A percentile compares a stretch with the other conserved stretches of the same genome.
phyloP scores from a whole-genome alignment of 164 flowering plant species.

The grape (Vitis vinifera) region ASM3070453v1 NC_081805.1:25943001-25943500 shows the following conservation, averaged over 20 bases:
- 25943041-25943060: slow-evolving; percentile 60
- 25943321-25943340: not conserved
- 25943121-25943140: slow-evolving; percentile 34
- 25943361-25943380: not conserved
- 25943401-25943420: not conserved
- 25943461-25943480: too few species aligned
- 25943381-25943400: not conserved
- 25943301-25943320: not conserved
- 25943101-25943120: slow-evolving; percentile 47
- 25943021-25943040: slow-evolving; percentile 49
- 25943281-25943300: not conserved
- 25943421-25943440: too few species aligned
- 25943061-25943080: slow-evolving; percentile 93
- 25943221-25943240: not conserved
- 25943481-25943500: too few species aligned
- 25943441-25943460: too few species aligned
- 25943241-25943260: not conserved
- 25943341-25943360: not conserved
- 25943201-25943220: not conserved
- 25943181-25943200: not conserved
- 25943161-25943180: not conserved
- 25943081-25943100: slow-evolving; percentile 60
- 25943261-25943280: not conserved
- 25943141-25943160: not conserved
- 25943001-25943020: slow-evolving; percentile 59